Evolutionary conservation across 176 grass and related monocot species (phyloP).

Genomic region (Triticum timopheevii): DNA sequence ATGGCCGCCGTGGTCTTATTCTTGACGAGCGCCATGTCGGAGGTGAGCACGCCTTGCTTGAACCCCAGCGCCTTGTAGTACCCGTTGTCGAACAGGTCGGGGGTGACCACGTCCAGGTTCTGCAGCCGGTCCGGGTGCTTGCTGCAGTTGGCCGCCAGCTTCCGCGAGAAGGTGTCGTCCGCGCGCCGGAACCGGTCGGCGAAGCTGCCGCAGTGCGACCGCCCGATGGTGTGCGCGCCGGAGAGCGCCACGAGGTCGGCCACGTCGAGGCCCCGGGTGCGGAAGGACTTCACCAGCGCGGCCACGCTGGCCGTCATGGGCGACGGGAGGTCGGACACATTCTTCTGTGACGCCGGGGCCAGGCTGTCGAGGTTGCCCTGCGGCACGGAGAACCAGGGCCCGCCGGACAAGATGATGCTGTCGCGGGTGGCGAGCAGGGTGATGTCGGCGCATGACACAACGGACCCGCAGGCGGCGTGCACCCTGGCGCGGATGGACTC

Average conservation of each 20-base stretch:
- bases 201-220: constrained; percentile 47
- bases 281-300: neutral
- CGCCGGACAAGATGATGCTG: constrained; percentile 3
- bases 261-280: neutral
- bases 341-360: neutral
- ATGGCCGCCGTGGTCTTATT: neutral
- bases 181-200: neutral
- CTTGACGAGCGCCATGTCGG: constrained; percentile 33
- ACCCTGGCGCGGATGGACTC: constrained; percentile 40
- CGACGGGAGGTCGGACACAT: neutral
- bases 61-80: constrained; percentile 24
- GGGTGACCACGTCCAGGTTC: constrained; percentile 20
- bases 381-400: neutral
- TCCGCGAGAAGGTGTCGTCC: constrained; percentile 38
- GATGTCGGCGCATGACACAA: constrained; percentile 57
- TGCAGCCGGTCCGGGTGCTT: neutral
- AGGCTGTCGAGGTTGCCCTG: constrained; percentile 29
- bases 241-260: constrained; percentile 63
- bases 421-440: constrained; percentile 31
- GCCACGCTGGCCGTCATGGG: neutral
- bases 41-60: constrained; percentile 33
- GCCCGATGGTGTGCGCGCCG: constrained; percentile 74
- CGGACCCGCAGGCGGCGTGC: constrained; percentile 19
- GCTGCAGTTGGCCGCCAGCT: constrained; percentile 28
- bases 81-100: constrained; percentile 30